These are phyloP conservation scores for Dissoconium aciculare DNA, from an alignment of 2,329 filamentous ascomycete species.

Conservation along the genomic window DNA sequence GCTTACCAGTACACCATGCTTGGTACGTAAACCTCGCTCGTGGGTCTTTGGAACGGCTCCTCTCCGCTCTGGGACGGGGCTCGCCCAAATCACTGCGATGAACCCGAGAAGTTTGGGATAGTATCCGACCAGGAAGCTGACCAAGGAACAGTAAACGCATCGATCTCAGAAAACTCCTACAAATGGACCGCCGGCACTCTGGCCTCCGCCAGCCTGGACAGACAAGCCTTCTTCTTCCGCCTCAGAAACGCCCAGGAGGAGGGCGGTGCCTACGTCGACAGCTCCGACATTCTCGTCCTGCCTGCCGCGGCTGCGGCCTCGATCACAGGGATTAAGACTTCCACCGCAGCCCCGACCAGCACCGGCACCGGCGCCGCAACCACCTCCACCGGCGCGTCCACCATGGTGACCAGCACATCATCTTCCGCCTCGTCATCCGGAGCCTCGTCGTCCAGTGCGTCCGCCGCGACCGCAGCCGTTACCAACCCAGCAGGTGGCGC, in stretches of 20 bases:
- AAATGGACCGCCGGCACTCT: background rate
- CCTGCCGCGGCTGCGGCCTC: background rate
- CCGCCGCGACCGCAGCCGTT: background rate
- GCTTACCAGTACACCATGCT: too few relatives aligned
- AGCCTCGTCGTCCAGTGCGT: background rate
- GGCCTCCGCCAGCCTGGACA: background rate
- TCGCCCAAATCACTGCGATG: too few relatives aligned
- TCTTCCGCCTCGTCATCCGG: background rate
- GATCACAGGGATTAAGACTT: too few relatives aligned
- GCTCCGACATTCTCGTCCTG: background rate
- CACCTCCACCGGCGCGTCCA: background rate
- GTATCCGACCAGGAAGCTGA: too few relatives aligned
- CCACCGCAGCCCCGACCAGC: background rate
- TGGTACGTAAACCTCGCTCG: too few relatives aligned
- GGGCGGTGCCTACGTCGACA: background rate
- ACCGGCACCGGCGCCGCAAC: background rate
- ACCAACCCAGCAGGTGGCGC: background rate
- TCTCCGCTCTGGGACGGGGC: too few relatives aligned
- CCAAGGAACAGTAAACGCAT: background rate
- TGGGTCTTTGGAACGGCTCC: too few relatives aligned
- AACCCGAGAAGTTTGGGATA: too few relatives aligned
- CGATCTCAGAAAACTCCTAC: background rate
- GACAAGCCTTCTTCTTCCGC: background rate
- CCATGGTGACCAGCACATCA: too few relatives aligned
- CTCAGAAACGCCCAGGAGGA: background rate